Evolutionary conservation across 2,329 filamentous ascomycete species (phyloP), one percentile per base, ranked within the genome.

Genomic region (Fusarium caatingaense): DNA sequence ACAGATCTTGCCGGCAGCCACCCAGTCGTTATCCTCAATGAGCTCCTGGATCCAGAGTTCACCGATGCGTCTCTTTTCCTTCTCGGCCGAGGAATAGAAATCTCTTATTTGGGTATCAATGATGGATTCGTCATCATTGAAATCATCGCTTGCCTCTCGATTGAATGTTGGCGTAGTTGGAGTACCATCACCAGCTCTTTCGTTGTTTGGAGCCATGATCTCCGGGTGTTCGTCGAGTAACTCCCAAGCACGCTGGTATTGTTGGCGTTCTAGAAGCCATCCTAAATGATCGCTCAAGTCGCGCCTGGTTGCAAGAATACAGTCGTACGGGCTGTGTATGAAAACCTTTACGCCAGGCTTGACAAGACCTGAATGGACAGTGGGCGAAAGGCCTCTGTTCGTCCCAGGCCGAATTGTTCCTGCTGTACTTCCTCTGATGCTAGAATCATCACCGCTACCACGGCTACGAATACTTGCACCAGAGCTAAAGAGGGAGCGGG

Each of bases 261-360:
- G 90, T 55, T 92, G 87, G 66, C 91, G 93, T 62, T 95, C 92
- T 28, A 97, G 78, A 16, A 98, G 84, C 95, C 95, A 99, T 10
- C 86, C 83, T 23, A 98, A 83, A 75, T 97, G 94, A 79, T 99
- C 96, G 6, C 89, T 84, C 18, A 97, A 84, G 75, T 97, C 94
- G 72, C 96, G 87, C 77, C 94, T 94, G 4, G 96, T 93, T 1
- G 93, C 93, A 57, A 98, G 83, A n/a, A 98, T 91, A 74, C 94
- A 98, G 80, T 99, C 96, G 76, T 97, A 99, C 0, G 96, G 96
- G 74, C 94, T 98, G 75, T 97, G 94, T 42, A 99, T 93, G 77
- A 98, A 98, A 18, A 99, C 92, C 76, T 98, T 86, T 73, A 86
- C 79, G 3, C 87, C 86, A 53, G 83, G 83, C 74, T 89, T 86